Evolutionary conservation across 73 alveolate genomes (phyloP).

Genomic region (Paramecium caudatum): DNA sequence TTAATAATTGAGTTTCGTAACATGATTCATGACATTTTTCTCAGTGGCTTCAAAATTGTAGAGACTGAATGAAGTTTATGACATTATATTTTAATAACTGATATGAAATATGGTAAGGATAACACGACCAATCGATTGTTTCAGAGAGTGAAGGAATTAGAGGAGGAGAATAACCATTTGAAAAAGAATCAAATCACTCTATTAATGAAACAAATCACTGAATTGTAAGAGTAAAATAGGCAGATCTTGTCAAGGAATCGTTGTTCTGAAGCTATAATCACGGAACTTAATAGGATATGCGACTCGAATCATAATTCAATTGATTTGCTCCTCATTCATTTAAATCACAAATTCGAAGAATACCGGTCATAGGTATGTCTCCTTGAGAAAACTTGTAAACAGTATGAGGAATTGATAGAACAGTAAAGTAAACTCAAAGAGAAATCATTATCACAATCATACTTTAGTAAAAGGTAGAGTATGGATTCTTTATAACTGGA

Average conservation of each 20-base stretch:
- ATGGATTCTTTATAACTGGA: not conserved
- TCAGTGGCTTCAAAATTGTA: too few relatives aligned
- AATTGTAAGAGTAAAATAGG: not conserved
- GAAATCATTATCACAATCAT: not conserved
- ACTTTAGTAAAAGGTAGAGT: not conserved
- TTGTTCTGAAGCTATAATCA: not conserved
- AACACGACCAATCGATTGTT: too few relatives aligned
- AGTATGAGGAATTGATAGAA: not conserved
- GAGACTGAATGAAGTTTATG: too few relatives aligned
- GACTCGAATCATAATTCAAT: not conserved
- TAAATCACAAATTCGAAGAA: not conserved
- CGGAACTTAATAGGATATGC: not conserved
- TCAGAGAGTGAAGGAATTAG: not conserved
- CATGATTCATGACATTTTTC: too few relatives aligned
- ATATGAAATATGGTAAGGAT: not conserved
- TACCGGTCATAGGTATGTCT: not conserved
- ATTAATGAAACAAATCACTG: not conserved
- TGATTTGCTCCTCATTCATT: not conserved
- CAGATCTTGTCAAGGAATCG: not conserved
- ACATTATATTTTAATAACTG: too few relatives aligned
- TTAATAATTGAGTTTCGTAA: too few relatives aligned
- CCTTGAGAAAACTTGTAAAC: not conserved
- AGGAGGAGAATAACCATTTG: not conserved
- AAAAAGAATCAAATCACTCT: slow-evolving; percentile 8
- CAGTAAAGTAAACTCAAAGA: not conserved